Conservation (phyloP, 129 eudicot genomes). For the Pittosporum tobira region DNA sequence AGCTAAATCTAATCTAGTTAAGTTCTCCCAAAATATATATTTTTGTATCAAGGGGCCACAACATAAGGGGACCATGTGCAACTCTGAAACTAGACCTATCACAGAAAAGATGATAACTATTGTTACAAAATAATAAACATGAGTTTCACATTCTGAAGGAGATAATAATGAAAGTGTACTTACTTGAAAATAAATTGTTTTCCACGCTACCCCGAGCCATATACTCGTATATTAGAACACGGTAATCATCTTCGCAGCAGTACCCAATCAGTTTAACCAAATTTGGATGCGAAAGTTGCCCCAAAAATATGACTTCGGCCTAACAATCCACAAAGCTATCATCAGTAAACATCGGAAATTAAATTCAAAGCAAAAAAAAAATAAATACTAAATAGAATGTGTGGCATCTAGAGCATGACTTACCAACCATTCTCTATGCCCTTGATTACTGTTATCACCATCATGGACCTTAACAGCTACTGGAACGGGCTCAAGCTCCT, state of each 20-base stretch:
- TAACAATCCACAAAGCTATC: constrained; percentile 20
- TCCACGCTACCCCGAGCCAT: constrained; percentile 88
- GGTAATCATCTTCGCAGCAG: constrained; percentile 78
- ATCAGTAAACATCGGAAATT: not conserved
- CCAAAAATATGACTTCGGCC: constrained; percentile 88
- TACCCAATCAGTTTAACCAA: too few species aligned
- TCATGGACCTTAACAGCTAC: constrained; percentile 92
- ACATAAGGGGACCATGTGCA: too few species aligned
- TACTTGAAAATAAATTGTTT: constrained; percentile 72
- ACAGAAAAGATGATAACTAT: too few species aligned
- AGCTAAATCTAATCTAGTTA: too few species aligned
- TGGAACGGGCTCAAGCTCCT: constrained; percentile 44
- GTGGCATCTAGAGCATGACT: constrained; percentile 1
- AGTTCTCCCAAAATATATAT: too few species aligned
- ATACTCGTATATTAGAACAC: constrained; percentile 76
- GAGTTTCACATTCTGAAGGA: not conserved
- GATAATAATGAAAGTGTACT: constrained; percentile 17
- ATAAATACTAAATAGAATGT: too few species aligned
- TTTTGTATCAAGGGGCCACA: too few species aligned
- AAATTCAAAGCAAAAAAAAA: not conserved
- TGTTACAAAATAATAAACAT: too few species aligned
- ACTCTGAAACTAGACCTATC: too few species aligned
- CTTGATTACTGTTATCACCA: constrained; percentile 81
- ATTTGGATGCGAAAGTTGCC: too few species aligned
- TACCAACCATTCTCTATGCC: constrained; percentile 94